These are phyloP conservation scores for Clitopilus passeckerianus DNA, from an alignment of 768 basidiomycete species.

Conservation along the genomic window DNA sequence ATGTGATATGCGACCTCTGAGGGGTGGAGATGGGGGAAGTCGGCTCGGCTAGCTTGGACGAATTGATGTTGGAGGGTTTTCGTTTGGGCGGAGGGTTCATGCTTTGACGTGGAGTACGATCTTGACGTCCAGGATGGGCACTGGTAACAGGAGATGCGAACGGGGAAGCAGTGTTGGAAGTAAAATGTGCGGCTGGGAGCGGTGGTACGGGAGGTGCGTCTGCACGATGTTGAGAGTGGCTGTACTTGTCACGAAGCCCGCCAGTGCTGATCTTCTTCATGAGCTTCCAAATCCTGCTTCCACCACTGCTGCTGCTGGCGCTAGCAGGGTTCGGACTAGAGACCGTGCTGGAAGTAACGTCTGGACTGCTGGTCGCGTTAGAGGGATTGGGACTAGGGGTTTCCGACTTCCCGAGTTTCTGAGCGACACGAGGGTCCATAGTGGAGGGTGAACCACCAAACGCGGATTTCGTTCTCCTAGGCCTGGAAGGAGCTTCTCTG, in stretches of 20 bases:
- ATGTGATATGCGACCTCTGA: background rate
- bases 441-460: background rate
- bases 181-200: conserved; percentile 35
- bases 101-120: background rate
- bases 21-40: background rate
- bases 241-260: conserved; percentile 54
- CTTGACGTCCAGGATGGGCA: background rate
- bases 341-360: conserved; percentile 11
- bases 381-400: background rate
- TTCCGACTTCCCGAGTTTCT: conserved; percentile 1
- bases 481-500: background rate
- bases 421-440: background rate
- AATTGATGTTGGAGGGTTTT: background rate
- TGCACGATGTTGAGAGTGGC: conserved; percentile 5
- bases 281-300: conserved; percentile 57
- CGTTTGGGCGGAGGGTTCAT: background rate
- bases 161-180: background rate
- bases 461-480: background rate
- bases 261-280: conserved; percentile 69
- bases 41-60: background rate
- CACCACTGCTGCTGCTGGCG: conserved; percentile 16
- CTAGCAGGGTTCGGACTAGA: conserved; percentile 11
- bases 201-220: conserved; percentile 55
- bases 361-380: background rate
- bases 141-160: background rate